Evolutionary conservation across 2,329 filamentous ascomycete species (phyloP), one percentile per base, ranked within the genome.

Genomic region (Fusarium tanahbumbuense): DNA sequence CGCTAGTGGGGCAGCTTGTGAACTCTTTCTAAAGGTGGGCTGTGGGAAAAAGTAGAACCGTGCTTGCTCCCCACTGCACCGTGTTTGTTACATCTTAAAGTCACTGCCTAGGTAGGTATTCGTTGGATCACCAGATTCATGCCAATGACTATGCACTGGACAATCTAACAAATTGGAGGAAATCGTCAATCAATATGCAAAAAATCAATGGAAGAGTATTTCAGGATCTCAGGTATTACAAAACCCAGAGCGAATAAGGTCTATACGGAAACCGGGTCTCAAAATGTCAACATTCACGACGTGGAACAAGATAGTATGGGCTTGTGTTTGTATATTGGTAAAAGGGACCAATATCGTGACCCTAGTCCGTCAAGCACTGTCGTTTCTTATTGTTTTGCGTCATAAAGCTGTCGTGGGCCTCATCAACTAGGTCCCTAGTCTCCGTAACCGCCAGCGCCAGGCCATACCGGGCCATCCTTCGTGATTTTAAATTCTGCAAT

Each of bases 391-490:
- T 61, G 58, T 68, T 61, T 73, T 55, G 59, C 45, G 48, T 70
- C 56, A 62, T 69, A 55, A 55, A 60, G 42, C 56, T 57, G 50
- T 71, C 64, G 41, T 75, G 63, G 57, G 56, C 63, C 61, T 72
- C 64, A 46, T 75, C 60, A 70, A 68, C 67, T 60, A 66, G 56
- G 68, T 67, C 53, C 52, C 65, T 67, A 57, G 45, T 61, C 64
- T 73, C 72, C 69, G 50, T 74, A 65, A 58, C 47, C 62, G 52
- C 60, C 69, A 54, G 57, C 61, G 48, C 64, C 46, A 60, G 73
- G 73, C 64, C 69, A 68, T 69, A 50, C 73, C 73, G 69, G 71
- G 58, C 73, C 73, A 28, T 66, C 56, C 64, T 56, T 65, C 53
- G 59, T 53, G 54, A 37, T 60, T 46, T 63, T 71, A 48, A 47